Conservation (phyloP, 331 rosid genomes). For the Telfairia occidentalis region DNA sequence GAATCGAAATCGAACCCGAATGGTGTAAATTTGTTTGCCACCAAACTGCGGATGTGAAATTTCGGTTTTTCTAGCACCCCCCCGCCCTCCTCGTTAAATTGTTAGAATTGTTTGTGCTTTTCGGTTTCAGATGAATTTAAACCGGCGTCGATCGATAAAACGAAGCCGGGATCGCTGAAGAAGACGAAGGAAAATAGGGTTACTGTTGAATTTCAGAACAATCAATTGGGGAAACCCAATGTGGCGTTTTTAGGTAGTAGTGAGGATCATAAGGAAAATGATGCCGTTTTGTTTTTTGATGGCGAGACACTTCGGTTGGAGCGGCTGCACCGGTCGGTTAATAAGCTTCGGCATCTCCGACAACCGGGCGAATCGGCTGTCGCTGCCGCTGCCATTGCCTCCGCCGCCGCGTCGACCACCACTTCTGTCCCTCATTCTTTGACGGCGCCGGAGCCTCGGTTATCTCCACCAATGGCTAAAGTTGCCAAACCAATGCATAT, state of each 20-base stretch:
- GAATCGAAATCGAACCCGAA: background rate
- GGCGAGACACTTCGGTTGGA: constrained; percentile 66
- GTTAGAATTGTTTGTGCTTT: background rate
- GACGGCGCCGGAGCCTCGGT: constrained; percentile 42
- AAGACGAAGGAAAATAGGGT: constrained; percentile 83
- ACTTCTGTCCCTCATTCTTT: constrained; percentile 27
- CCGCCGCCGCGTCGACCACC: background rate
- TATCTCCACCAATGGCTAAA: constrained; percentile 55
- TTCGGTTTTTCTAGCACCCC: no score
- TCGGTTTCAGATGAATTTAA: constrained; percentile 71
- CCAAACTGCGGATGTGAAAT: constrained; percentile 1
- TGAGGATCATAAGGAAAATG: constrained; percentile 75
- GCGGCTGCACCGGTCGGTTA: constrained; percentile 67
- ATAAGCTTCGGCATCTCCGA: constrained; percentile 77
- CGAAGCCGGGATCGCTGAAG: constrained; percentile 52
- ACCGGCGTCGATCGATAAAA: constrained; percentile 90
- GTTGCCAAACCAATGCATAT: constrained; percentile 30
- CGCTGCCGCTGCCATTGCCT: constrained; percentile 7
- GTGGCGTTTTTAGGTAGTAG: constrained; percentile 73
- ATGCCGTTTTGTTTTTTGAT: constrained; percentile 78
- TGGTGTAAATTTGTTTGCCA: constrained; percentile 16
- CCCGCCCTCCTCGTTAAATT: no score
- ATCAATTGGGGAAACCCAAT: constrained; percentile 78
- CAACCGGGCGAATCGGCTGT: constrained; percentile 70
- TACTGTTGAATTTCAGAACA: constrained; percentile 75